These are phyloP conservation scores for Zarea fungicola DNA, from an alignment of 2,329 filamentous ascomycete genomes.

Conservation along the genomic window DNA sequence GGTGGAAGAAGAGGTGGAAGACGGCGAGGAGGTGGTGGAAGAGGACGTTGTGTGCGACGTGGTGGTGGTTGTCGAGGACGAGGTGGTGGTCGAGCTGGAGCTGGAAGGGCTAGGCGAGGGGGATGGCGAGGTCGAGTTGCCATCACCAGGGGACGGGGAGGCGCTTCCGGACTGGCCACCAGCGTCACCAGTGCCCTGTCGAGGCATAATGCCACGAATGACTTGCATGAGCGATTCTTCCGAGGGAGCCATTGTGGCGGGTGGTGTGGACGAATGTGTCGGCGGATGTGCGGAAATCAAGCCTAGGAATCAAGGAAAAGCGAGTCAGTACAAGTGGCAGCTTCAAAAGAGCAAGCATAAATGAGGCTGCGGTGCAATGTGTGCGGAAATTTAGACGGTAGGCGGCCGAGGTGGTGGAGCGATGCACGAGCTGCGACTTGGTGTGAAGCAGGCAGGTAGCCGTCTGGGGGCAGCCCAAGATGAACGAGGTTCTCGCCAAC, in stretches of 20 bases:
- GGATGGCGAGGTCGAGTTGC: neutral
- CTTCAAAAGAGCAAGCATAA: neutral
- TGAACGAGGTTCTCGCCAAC: too few species aligned
- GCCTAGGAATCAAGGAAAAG: neutral
- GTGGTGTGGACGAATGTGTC: too few species aligned
- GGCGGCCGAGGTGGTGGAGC: constrained; percentile 5
- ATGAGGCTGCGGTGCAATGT: neutral
- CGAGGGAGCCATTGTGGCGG: constrained; percentile 6
- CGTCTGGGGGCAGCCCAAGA: too few species aligned
- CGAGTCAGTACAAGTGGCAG: neutral
- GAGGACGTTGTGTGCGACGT: neutral
- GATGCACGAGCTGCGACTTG: constrained; percentile 1
- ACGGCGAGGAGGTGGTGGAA: neutral
- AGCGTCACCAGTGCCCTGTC: neutral
- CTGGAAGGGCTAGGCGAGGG: neutral
- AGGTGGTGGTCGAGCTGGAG: neutral
- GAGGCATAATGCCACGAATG: too few species aligned
- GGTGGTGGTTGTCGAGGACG: neutral
- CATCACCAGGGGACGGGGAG: neutral
- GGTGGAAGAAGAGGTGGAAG: constrained; percentile 12
- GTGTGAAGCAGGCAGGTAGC: neutral
- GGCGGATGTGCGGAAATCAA: neutral
- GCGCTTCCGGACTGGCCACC: neutral
- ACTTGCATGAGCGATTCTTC: neutral
- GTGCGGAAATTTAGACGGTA: neutral